phyloP scores from a whole-genome alignment of 2,329 filamentous ascomycete genomes.

The Achaetomium macrosporum region DNA sequence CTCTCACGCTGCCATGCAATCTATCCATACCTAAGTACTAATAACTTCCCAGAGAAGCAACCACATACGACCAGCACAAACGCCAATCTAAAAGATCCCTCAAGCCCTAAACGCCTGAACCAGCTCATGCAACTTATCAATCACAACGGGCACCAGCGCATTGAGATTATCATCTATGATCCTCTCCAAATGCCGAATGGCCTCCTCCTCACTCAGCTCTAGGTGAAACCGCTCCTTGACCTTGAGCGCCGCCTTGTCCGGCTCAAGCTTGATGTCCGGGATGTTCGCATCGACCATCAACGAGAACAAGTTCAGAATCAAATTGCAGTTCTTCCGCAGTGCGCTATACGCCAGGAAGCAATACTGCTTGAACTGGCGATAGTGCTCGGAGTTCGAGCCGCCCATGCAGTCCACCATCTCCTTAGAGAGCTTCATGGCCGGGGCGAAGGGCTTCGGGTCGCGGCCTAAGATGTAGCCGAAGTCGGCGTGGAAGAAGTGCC shows the following conservation, averaged over 20 bases:
- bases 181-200: conserved; percentile 77
- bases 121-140: conserved; percentile 90
- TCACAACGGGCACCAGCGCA: conserved; percentile 85
- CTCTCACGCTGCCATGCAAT: too few relatives aligned
- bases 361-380: conserved; percentile 87
- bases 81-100: background rate
- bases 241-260: conserved; percentile 90
- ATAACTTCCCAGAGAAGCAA: background rate
- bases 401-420: conserved; percentile 99
- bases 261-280: conserved; percentile 86
- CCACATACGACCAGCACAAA: background rate
- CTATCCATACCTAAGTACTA: background rate
- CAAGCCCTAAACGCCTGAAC: conserved; percentile 85
- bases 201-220: conserved; percentile 87
- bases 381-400: conserved; percentile 72
- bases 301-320: conserved; percentile 92
- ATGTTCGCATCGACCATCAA: conserved; percentile 98
- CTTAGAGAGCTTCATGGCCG: conserved; percentile 91
- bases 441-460: conserved; percentile 95
- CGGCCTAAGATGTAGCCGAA: conserved; percentile 97
- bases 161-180: conserved; percentile 88
- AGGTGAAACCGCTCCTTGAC: conserved; percentile 92
- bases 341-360: conserved; percentile 93
- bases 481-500: conserved; percentile 96
- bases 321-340: conserved; percentile 77